Evolutionary conservation across 192 early-diverging fungal species (phyloP).

Genomic region (Podochytrium sp.): DNA sequence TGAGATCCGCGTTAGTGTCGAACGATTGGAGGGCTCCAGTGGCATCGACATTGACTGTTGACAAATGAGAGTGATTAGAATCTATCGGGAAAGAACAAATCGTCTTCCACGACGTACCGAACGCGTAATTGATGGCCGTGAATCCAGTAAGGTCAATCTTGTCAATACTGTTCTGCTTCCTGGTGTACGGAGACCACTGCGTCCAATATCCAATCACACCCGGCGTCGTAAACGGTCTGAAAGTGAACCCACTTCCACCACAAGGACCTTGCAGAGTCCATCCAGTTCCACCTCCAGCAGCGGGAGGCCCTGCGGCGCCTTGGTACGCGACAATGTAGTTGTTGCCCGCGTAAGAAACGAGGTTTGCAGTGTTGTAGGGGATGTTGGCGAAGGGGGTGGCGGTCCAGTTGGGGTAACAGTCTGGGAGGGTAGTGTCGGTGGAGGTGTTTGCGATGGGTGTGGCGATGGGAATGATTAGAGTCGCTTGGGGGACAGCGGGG

Average conservation of each 20-base stretch:
- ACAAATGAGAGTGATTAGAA: background rate
- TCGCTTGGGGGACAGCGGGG: no score
- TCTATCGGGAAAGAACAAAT: background rate
- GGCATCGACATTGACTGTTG: slow-evolving; percentile 5
- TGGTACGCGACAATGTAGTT: slow-evolving; percentile 24
- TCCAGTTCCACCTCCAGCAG: background rate
- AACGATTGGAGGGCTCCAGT: slow-evolving; percentile 9
- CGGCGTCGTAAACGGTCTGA: slow-evolving; percentile 12
- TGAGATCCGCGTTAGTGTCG: slow-evolving; percentile 16
- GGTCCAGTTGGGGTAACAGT: slow-evolving; percentile 1
- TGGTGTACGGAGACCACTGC: slow-evolving; percentile 31
- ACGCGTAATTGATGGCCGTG: slow-evolving; percentile 31
- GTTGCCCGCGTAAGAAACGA: slow-evolving; percentile 11
- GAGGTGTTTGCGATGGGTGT: no score
- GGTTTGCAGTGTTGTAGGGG: slow-evolving; percentile 6
- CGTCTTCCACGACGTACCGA: no score
- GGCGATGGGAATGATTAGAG: no score
- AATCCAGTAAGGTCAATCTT: slow-evolving; percentile 17
- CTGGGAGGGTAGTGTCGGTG: background rate
- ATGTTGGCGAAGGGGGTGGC: background rate
- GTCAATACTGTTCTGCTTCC: slow-evolving; percentile 18
- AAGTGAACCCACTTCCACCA: background rate
- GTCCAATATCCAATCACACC: slow-evolving; percentile 24
- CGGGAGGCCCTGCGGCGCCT: slow-evolving; percentile 12
- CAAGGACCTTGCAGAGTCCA: slow-evolving; percentile 16